These are phyloP conservation scores for Hypoxylon fragiforme DNA, from an alignment of 495 filamentous ascomycete genomes.

Conservation along the genomic window DNA sequence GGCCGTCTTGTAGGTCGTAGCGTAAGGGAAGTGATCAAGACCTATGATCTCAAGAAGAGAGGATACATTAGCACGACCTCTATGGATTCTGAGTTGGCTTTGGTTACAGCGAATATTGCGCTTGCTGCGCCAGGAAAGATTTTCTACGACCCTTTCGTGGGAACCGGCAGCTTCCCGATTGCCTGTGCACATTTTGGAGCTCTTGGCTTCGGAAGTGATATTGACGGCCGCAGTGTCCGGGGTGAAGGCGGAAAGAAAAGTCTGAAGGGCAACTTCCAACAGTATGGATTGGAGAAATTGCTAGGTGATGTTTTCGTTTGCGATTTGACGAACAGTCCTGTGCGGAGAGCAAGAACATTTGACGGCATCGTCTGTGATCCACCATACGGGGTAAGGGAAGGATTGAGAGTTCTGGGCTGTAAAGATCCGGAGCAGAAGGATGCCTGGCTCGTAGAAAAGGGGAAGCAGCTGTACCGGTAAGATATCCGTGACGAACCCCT, in stretches of 20 bases:
- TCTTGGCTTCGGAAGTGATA: constrained; percentile 78
- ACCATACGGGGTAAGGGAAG: constrained; percentile 96
- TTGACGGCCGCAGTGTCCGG: constrained; percentile 84
- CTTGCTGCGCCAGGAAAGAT: constrained; percentile 79
- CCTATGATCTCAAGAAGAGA: constrained; percentile 89
- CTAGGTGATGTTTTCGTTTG: constrained; percentile 79
- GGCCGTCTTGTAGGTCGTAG: constrained; percentile 68
- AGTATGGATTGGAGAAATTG: constrained; percentile 69
- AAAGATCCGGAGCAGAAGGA: constrained; percentile 67
- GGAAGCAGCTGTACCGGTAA: constrained; percentile 70
- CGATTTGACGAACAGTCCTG: constrained; percentile 86
- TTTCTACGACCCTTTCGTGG: constrained; percentile 92
- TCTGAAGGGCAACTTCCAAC: constrained; percentile 75
- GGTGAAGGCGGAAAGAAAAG: constrained; percentile 59
- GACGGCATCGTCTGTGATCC: constrained; percentile 97
- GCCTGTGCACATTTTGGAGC: constrained; percentile 90
- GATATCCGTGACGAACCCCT: too few relatives aligned
- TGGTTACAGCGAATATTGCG: constrained; percentile 90
- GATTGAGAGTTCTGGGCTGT: constrained; percentile 80
- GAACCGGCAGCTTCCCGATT: constrained; percentile 87
- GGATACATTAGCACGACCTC: constrained; percentile 92
- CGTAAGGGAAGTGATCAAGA: constrained; percentile 65
- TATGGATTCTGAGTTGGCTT: constrained; percentile 92
- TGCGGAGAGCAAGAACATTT: constrained; percentile 65
- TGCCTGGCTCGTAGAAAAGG: constrained; percentile 66